phyloP scores from a whole-genome alignment of 352 stramenopile genomes.

The Phytophthora cryptogea region DNA sequence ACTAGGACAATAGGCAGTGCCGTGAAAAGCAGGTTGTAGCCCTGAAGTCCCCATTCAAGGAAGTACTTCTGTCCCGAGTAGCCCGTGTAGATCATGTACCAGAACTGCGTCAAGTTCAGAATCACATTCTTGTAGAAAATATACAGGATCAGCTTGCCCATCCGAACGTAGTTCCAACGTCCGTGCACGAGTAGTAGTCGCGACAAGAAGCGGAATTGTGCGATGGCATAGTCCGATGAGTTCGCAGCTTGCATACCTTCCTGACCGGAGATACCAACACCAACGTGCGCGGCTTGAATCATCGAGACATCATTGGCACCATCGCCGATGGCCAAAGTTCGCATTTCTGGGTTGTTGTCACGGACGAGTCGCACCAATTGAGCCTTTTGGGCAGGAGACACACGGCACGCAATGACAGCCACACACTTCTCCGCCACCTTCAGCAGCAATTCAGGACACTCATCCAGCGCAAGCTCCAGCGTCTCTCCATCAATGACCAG shows the following conservation, averaged over 20 bases:
- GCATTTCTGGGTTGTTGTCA: conserved; percentile 79
- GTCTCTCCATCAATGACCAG: conserved; percentile 87
- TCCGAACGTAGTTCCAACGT: conserved; percentile 94
- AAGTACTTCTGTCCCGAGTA: conserved; percentile 90
- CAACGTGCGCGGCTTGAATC: conserved; percentile 94
- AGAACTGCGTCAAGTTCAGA: conserved; percentile 95
- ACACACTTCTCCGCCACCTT: conserved; percentile 84
- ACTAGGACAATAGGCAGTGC: conserved; percentile 84
- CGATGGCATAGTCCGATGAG: conserved; percentile 94
- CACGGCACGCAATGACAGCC: conserved; percentile 93
- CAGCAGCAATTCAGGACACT: conserved; percentile 73
- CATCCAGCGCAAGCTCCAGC: conserved; percentile 73
- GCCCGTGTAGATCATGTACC: conserved; percentile 92
- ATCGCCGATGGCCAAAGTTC: conserved; percentile 93
- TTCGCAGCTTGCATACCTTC: conserved; percentile 96
- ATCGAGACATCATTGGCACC: conserved; percentile 97
- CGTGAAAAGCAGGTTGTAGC: conserved; percentile 91
- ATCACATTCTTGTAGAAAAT: conserved; percentile 98
- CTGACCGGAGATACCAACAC: conserved; percentile 92
- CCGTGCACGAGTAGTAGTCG: conserved; percentile 93
- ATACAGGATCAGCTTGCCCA: conserved; percentile 93
- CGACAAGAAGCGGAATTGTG: conserved; percentile 93
- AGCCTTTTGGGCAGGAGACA: conserved; percentile 94
- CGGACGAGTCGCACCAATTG: conserved; percentile 93
- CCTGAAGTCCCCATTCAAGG: conserved; percentile 85